Conservation (phyloP, 768 basidiomycete genomes). For the Boletus tomentosulus region DNA sequence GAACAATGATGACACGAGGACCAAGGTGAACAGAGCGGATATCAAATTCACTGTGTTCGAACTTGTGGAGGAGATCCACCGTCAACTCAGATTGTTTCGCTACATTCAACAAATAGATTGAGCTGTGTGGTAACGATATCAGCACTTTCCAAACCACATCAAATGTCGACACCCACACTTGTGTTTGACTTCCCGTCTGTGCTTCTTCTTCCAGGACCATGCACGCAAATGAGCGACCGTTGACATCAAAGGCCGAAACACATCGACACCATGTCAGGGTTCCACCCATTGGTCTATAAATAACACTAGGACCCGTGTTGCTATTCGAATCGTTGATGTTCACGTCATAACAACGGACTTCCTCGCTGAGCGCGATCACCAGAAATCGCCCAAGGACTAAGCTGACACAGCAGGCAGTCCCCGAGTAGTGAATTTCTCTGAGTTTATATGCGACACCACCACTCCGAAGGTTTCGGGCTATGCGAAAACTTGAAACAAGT, state of each 20-base stretch:
- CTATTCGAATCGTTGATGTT: neutral
- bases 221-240: neutral
- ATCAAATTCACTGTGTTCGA: neutral
- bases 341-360: conserved; percentile 16
- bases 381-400: conserved; percentile 17
- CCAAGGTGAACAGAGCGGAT: conserved; percentile 7
- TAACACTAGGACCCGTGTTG: neutral
- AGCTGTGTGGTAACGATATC: neutral
- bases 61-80: too few relatives aligned
- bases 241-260: conserved; percentile 1
- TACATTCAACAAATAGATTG: conserved; percentile 5
- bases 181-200: too few relatives aligned
- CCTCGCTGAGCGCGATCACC: conserved; percentile 10
- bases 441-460: neutral
- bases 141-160: neutral
- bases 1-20: conserved; percentile 10
- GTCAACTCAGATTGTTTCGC: neutral
- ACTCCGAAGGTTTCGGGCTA: conserved; percentile 3
- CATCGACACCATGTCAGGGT: too few relatives aligned
- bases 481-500: conserved; percentile 11
- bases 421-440: conserved; percentile 8
- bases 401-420: neutral
- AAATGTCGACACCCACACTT: conserved; percentile 4
- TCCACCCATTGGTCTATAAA: neutral
- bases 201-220: conserved; percentile 5